These are phyloP conservation scores for Acanthochlamys bracteata DNA, from an alignment of 106 monocot genomes.

Conservation along the genomic window DNA sequence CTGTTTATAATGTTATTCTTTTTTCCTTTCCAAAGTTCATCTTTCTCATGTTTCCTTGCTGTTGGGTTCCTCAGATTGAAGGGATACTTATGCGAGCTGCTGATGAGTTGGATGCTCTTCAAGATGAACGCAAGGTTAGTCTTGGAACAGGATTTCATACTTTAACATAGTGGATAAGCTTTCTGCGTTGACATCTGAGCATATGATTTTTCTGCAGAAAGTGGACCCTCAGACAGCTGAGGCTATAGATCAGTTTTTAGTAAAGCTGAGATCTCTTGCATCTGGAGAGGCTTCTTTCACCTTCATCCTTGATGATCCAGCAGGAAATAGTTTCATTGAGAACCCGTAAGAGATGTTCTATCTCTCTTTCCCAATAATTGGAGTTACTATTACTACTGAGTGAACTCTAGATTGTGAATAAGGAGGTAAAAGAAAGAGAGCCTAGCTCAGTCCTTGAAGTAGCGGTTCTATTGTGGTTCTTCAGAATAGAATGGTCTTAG, in stretches of 20 bases:
- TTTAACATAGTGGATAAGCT: too few relatives aligned
- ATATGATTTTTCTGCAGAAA: slow-evolving; percentile 72
- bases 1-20: too few relatives aligned
- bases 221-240: slow-evolving; percentile 72
- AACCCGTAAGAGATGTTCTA: slow-evolving; percentile 64
- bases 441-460: too few relatives aligned
- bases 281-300: slow-evolving; percentile 63
- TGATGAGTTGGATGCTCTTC: slow-evolving; percentile 71
- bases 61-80: slow-evolving; percentile 49
- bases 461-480: too few relatives aligned
- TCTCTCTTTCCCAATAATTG: too few relatives aligned
- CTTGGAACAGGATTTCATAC: slow-evolving; percentile 1
- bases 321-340: slow-evolving; percentile 96
- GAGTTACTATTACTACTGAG: too few relatives aligned
- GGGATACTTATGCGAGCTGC: slow-evolving; percentile 75
- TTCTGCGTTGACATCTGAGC: too few relatives aligned
- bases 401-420: too few relatives aligned
- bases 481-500: too few relatives aligned
- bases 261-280: slow-evolving; percentile 62
- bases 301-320: slow-evolving; percentile 91
- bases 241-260: slow-evolving; percentile 85
- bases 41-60: neutral
- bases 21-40: neutral
- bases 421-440: too few relatives aligned
- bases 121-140: slow-evolving; percentile 86